Conservation (phyloP, 306 rosid genomes). For the Coriaria nepalensis region DNA sequence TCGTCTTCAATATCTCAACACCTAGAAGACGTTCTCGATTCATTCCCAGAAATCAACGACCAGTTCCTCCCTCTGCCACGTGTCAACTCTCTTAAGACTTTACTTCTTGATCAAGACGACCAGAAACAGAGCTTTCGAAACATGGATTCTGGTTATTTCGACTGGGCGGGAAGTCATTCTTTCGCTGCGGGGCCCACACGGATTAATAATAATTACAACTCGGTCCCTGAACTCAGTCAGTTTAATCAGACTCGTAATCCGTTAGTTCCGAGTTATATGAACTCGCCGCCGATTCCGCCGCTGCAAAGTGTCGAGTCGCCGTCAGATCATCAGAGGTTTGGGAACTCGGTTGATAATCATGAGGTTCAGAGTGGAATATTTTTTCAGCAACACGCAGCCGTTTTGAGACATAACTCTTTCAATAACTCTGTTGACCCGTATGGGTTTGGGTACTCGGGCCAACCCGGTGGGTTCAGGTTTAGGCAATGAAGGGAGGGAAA, state of each 20-base stretch:
- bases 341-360: conserved; percentile 13
- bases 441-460: conserved; percentile 26
- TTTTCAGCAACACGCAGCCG: conserved; percentile 24
- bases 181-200: conserved; percentile 15
- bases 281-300: conserved; percentile 38
- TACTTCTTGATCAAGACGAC: conserved; percentile 26
- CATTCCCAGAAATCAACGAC: conserved; percentile 51
- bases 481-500: conserved; percentile 17
- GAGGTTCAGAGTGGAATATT: not conserved
- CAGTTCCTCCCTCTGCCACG: conserved; percentile 39
- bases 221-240: conserved; percentile 33
- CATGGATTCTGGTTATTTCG: conserved; percentile 30
- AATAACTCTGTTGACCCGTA: conserved; percentile 25
- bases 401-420: conserved; percentile 22
- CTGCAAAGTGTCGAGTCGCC: conserved; percentile 24
- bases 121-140: conserved; percentile 24
- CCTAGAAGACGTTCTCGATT: conserved; percentile 51
- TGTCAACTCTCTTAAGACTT: conserved; percentile 31
- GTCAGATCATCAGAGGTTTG: conserved; percentile 12
- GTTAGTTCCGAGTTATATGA: conserved; percentile 19
- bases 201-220: conserved; percentile 9
- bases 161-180: conserved; percentile 32
- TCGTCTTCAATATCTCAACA: conserved; percentile 41
- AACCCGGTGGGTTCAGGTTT: conserved; percentile 23
- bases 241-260: conserved; percentile 19